Base-by-base conservation (phyloP, 768 basidiomycete species). In the Podaxis pistillaris region DNA sequence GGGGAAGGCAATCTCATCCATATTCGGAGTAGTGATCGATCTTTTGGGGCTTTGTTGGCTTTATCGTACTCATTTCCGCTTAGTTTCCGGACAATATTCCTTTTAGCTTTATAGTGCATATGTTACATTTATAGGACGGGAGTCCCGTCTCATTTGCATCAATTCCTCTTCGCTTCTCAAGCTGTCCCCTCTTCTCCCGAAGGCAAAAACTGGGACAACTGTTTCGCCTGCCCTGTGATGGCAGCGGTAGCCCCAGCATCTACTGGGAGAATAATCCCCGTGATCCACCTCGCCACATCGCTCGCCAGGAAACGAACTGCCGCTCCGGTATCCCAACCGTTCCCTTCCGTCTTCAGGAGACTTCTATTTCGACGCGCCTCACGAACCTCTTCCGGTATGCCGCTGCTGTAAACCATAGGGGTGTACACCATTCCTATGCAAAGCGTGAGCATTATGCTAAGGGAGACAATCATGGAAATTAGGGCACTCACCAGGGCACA, bases 281-380 rank as follows among this genome's bases (percentile, higher is more conserved):
- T 79, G 55, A 79, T 77, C 79, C 79, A 80, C 22, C 78, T 70
- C 24, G 79, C 76, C 55, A 79, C 73, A 47, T 79, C 77, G 33
- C 78, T 76, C 0, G 75, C 78, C 52, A 80, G 61, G 64, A 79
- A 80, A 22, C 78, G 66, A 15, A 73, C 73, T 19, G 78, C 78
- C 46, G 75, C 71, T 13, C 77, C 79, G 11, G 71, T 67, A 59
- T 80, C 78, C 79, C 79, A 80, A 3, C 74, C 79, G 64, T 79
- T 79, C 15, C 78, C 79, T 64, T 80, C 79, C 3, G 76, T 78
- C 41, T 75, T 68, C 2, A 80, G 64, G 5, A 80, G 70, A 53
- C 75, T 79, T 12, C 74, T 67, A 28, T 74, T 70, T 11, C 73
- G 68, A 8, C 78, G 72, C 3, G 70, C 73, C 30, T 79, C 74